Percentiles rank a stretch among this genome's conserved stretches.
phyloP scores from a whole-genome alignment of 495 filamentous ascomycete genomes.

The Lophiotrema nucula region DNA sequence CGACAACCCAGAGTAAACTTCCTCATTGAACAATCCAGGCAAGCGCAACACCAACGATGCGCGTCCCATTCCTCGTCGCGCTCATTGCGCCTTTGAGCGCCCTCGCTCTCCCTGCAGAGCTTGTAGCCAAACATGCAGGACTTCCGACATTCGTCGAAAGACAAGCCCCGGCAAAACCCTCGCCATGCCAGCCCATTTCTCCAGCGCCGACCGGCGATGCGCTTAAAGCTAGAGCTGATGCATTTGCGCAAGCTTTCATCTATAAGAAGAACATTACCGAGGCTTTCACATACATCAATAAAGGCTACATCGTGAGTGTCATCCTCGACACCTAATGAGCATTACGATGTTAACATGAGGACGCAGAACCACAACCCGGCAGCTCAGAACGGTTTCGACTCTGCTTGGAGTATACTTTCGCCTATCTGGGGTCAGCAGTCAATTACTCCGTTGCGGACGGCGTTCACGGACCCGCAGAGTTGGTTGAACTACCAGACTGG shows the following conservation, averaged over 20 bases:
- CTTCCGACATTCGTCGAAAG: neutral
- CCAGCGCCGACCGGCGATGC: conserved; percentile 30
- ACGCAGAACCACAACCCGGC: conserved; percentile 45
- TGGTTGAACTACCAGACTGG: conserved; percentile 42
- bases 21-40: neutral
- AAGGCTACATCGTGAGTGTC: conserved; percentile 42
- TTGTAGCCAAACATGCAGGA: neutral
- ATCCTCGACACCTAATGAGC: no score
- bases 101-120: conserved; percentile 5
- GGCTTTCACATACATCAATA: conserved; percentile 43
- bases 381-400: conserved; percentile 42
- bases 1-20: neutral
- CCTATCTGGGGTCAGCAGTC: conserved; percentile 37
- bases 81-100: neutral
- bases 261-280: conserved; percentile 41
- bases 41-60: conserved; percentile 3
- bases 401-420: conserved; percentile 41
- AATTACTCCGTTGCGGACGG: conserved; percentile 37
- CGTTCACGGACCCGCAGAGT: conserved; percentile 37
- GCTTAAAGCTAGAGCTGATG: conserved; percentile 34
- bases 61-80: conserved; percentile 3
- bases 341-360: no score
- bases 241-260: conserved; percentile 42
- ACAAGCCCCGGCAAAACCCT: conserved; percentile 9
- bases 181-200: conserved; percentile 12